Percentiles rank a stretch among this genome's conserved stretches.
Conservation (phyloP, 495 filamentous ascomycete species). For the Saxispiralis lemnorum region DNA sequence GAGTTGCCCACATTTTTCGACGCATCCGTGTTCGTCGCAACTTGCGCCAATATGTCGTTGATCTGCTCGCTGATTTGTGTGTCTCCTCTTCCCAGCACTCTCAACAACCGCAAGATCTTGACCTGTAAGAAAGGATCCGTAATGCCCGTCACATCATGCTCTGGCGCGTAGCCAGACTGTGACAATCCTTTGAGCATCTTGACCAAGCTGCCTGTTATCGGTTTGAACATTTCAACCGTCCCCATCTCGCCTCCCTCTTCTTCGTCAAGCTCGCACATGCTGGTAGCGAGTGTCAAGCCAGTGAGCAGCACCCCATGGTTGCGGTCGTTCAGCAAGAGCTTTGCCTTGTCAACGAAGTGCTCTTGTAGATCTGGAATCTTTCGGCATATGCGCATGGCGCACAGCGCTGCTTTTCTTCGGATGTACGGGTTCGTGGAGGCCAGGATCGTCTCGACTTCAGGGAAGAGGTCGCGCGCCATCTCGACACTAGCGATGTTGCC, state of each 20-base stretch:
- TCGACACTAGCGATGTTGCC: constrained; percentile 95
- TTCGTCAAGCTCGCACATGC: constrained; percentile 86
- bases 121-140: constrained; percentile 98
- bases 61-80: constrained; percentile 83
- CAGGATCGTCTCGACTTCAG: constrained; percentile 78
- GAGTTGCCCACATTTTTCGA: constrained; percentile 97
- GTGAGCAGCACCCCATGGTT: constrained; percentile 93
- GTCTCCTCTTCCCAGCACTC: constrained; percentile 76
- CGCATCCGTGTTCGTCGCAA: constrained; percentile 93
- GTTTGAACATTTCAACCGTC: constrained; percentile 76
- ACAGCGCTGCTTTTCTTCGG: constrained; percentile 89
- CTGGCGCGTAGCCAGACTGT: constrained; percentile 88
- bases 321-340: constrained; percentile 68
- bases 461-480: constrained; percentile 96
- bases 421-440: constrained; percentile 94
- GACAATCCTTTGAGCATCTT: constrained; percentile 78
- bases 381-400: constrained; percentile 96
- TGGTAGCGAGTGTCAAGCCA: constrained; percentile 76
- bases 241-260: constrained; percentile 64
- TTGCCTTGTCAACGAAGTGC: constrained; percentile 87
- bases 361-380: constrained; percentile 96
- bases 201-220: constrained; percentile 57
- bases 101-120: constrained; percentile 74
- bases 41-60: constrained; percentile 94
- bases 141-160: constrained; percentile 94